Evolutionary conservation across 768 basidiomycete species (phyloP), one percentile per base, ranked within the genome.

Genomic region (Vararia minispora): DNA sequence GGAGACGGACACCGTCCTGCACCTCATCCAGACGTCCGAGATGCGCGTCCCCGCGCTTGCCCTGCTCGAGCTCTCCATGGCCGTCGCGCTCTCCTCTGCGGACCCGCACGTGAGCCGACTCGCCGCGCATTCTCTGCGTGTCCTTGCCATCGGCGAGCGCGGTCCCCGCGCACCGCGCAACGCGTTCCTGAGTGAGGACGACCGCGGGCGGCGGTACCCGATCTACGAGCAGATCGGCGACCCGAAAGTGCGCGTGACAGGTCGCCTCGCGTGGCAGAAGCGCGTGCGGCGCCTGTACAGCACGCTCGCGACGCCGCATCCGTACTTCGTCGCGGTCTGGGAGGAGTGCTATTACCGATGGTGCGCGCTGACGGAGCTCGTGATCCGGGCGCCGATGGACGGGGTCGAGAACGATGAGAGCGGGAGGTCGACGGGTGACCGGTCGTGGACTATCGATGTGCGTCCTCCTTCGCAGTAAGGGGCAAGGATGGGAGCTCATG

Each of bases 221-320:
- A 71, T 84, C 28, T 87, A 84, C 43, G 83, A 86, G 41, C 76
- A 81, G 47, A 58, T 89, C 11, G 86, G 85, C 10, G 86, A 88
- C 51, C 80, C 81, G 1, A 72, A 73, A 37, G 66, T 80, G 2
- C 58, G 76, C 31, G 62, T 83, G 21, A 70, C 85, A 33, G 84
- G 83, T 83, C 82, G 88, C 20, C 65, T 82, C 29, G 78, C 72
- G 3, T 74, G 84, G 53, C 87, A 90, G 60, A 88, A 82, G 56
- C 74, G 86, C 3, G 70, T 86, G 21, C 68, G 88, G 12, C 81
- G 76, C 55, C 60, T 85, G 18, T 55, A 88, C 35, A 72, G 82
- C 5, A 53, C 73, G 37, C 65, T 86, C 32, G 68, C 74, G 1
- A 72, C 70, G 21, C 74, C 80, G 11, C 71, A 72, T 22, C 71